A percentile compares a stretch with the other conserved stretches of the same genome.
Evolutionary conservation across 305 asterid species (phyloP).

Genomic region (Ruellia speciosa): DNA sequence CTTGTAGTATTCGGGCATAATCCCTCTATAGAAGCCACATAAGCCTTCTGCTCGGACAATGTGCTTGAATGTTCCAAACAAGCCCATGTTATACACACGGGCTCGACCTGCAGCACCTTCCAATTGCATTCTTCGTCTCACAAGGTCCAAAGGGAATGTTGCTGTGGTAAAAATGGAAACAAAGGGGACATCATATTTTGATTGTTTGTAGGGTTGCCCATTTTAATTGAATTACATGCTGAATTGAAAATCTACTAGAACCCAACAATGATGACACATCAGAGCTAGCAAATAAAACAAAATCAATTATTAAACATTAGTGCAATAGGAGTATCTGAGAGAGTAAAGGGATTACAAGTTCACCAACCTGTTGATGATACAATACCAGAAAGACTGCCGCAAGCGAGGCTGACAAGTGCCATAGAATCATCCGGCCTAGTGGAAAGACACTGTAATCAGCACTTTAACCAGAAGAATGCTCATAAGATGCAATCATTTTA

Average conservation of each 20-base stretch:
- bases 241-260: too few species aligned
- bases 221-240: too few species aligned
- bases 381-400: conserved; percentile 95
- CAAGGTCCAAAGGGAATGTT: conserved; percentile 93
- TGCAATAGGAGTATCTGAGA: neutral
- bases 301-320: neutral
- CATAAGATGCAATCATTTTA: neutral
- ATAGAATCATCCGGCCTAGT: conserved; percentile 82
- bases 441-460: conserved; percentile 9
- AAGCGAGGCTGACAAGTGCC: conserved; percentile 66
- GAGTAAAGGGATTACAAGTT: neutral
- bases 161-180: conserved; percentile 32
- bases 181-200: neutral
- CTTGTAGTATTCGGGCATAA: conserved; percentile 91
- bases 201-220: neutral
- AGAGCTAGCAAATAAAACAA: neutral
- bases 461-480: neutral
- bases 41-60: conserved; percentile 70
- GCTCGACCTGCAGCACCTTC: conserved; percentile 93
- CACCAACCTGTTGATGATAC: conserved; percentile 86
- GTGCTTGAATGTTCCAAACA: conserved; percentile 62
- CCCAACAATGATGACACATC: too few species aligned
- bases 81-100: conserved; percentile 70
- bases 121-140: conserved; percentile 91
- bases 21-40: conserved; percentile 84